Conservation (phyloP, 306 rosid species). For the Rosa persica region DNA sequence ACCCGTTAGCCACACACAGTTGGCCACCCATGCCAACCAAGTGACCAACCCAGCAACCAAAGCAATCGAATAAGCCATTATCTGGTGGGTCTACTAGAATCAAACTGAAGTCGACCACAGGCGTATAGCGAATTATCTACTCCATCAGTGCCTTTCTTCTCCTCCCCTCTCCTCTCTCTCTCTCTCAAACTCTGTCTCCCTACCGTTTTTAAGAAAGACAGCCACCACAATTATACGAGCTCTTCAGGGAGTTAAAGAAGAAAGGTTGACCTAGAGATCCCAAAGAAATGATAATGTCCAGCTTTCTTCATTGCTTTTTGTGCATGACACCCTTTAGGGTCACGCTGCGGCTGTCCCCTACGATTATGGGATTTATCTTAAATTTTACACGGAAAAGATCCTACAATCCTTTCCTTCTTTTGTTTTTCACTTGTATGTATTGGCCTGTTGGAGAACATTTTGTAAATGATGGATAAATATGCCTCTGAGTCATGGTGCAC, state of each 20-base stretch:
- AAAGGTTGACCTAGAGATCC: slow-evolving; percentile 22
- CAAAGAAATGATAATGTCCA: slow-evolving; percentile 1
- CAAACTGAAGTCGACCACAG: slow-evolving; percentile 10
- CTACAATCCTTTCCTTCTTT: background rate
- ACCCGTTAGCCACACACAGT: background rate
- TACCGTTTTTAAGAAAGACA: background rate
- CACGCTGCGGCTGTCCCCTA: background rate
- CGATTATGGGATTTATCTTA: background rate
- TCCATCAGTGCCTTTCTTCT: slow-evolving; percentile 6
- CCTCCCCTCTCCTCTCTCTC: background rate
- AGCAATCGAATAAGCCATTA: background rate
- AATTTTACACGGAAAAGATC: background rate
- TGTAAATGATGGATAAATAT: background rate
- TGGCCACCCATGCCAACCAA: background rate
- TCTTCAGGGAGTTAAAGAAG: slow-evolving; percentile 9
- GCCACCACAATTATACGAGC: background rate
- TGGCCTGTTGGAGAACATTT: background rate
- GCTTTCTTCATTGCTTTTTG: slow-evolving; percentile 28
- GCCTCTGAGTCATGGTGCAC: slow-evolving; percentile 22
- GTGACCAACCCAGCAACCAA: background rate
- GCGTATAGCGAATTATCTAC: slow-evolving; percentile 7
- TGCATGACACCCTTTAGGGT: slow-evolving; percentile 17
- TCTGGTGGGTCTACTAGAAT: slow-evolving; percentile 28
- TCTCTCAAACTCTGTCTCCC: background rate
- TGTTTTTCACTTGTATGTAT: background rate